Base-by-base conservation (phyloP, 768 basidiomycete species). In the Mycena floridula region DNA sequence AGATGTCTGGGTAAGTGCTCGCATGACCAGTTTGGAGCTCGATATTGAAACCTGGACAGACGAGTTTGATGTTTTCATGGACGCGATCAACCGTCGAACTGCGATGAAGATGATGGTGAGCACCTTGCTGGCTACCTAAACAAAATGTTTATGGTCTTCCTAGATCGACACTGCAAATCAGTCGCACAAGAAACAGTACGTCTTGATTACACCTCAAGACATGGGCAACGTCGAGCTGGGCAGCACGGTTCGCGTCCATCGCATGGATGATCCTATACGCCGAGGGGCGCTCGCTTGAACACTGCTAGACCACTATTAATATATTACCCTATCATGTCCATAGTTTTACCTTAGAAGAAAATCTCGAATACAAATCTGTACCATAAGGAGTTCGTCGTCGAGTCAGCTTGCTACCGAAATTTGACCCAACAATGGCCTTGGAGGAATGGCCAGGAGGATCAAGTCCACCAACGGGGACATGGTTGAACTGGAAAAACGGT, bases 21-120 rank as follows among this genome's bases (percentile, higher is more conserved):
- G 48, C 8, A 25, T 15, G 24, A 36, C 5, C 37, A 25, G 36
- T 5, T 9, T 47, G 3, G 18, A 15, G 25, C 25, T 22, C 16
- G n/a, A 40, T 4, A 25, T 39, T 23, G 51, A 20, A 39, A 43
- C 37, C 25, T 27, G 13, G 27, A 7, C 49, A 82, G 96, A 99
- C 56, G 96, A 99, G 61, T 99, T 96, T 59, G 95, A 98, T 54
- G 95, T 97, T 9, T 97, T 95, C 71, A 92, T 98, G 89, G 91
- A 94, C 58, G 89, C 89, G 18, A 82, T 91, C 47, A 91, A 90
- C 60, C 81, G 96, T 16, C 82, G 84, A 38, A 86, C 95, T 56
- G 88, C 88, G 48, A 96, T 95, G 84, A 89, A 81, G 63, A 92
- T 95, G 88, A 87, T 97, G 80, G 88, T 90, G 45, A 15, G 79